Evolutionary conservation across 306 rosid genomes (phyloP).

Genomic region (Fragaria nilgerrensis): DNA sequence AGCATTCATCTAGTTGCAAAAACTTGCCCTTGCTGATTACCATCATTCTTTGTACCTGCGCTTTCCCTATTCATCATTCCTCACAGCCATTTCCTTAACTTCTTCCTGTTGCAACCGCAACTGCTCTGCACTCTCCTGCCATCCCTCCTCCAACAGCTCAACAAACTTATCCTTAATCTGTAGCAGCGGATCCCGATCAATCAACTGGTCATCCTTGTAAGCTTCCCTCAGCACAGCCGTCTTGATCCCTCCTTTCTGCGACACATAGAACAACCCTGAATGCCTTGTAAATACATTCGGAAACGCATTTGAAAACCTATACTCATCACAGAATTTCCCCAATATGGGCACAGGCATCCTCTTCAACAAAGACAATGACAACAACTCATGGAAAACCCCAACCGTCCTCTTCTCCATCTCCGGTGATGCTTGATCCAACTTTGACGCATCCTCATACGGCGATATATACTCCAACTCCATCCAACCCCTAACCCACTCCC

Average conservation of each 20-base stretch:
- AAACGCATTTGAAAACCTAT: conserved; percentile 74
- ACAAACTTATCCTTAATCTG: conserved; percentile 63
- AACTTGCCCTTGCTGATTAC: conserved; percentile 7
- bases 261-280: conserved; percentile 77
- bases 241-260: conserved; percentile 82
- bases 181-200: conserved; percentile 72
- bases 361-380: conserved; percentile 65
- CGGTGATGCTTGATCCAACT: conserved; percentile 60
- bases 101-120: conserved; percentile 45
- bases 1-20: neutral
- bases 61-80: conserved; percentile 20
- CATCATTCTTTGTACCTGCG: conserved; percentile 13
- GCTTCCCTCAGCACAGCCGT: conserved; percentile 83
- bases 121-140: conserved; percentile 53
- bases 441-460: conserved; percentile 60
- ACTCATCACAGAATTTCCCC: conserved; percentile 76
- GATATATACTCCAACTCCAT: conserved; percentile 76
- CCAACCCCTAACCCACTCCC: conserved; percentile 95
- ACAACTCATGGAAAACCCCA: conserved; percentile 54
- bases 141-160: conserved; percentile 82
- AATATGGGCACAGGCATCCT: conserved; percentile 77
- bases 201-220: conserved; percentile 49
- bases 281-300: conserved; percentile 72
- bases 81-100: conserved; percentile 36
- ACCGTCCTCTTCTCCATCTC: conserved; percentile 69